These are phyloP conservation scores for Planoprotostelium fungivorum DNA, from an alignment of 78 protist genomes.

Conservation along the genomic window DNA sequence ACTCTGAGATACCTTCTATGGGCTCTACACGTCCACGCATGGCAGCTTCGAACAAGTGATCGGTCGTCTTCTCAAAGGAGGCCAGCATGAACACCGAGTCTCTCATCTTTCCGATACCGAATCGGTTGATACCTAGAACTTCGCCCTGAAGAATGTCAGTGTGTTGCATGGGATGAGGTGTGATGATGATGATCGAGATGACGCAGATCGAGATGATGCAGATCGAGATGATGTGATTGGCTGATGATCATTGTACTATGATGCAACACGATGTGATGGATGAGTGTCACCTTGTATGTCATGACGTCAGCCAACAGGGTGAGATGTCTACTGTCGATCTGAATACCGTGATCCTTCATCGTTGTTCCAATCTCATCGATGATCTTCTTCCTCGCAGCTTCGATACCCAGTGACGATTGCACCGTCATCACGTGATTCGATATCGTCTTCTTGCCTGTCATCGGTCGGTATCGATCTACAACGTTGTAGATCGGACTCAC, in stretches of 20 bases:
- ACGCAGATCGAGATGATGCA: no score
- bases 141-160: slow-evolving; percentile 82
- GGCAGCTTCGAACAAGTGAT: slow-evolving; percentile 96
- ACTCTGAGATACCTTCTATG: slow-evolving; percentile 93
- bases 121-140: slow-evolving; percentile 96
- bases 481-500: not conserved
- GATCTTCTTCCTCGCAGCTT: slow-evolving; percentile 93
- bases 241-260: no score
- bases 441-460: slow-evolving; percentile 38
- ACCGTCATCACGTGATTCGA: slow-evolving; percentile 88
- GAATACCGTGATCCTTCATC: slow-evolving; percentile 91
- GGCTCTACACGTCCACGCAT: slow-evolving; percentile 58
- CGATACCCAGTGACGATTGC: slow-evolving; percentile 92
- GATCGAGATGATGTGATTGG: no score
- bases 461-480: not conserved
- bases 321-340: slow-evolving; percentile 89
- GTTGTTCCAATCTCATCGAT: slow-evolving; percentile 83
- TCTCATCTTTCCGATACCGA: slow-evolving; percentile 95
- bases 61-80: slow-evolving; percentile 94
- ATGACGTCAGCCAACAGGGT: slow-evolving; percentile 96
- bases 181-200: no score
- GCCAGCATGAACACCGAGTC: slow-evolving; percentile 96
- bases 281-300: slow-evolving; percentile 66
- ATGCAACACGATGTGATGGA: not conserved
- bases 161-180: not conserved